Evolutionary conservation across 345 rosid genomes (phyloP), one percentile per base, ranked within the genome.

Genomic region (Odontarrhena argentea): DNA sequence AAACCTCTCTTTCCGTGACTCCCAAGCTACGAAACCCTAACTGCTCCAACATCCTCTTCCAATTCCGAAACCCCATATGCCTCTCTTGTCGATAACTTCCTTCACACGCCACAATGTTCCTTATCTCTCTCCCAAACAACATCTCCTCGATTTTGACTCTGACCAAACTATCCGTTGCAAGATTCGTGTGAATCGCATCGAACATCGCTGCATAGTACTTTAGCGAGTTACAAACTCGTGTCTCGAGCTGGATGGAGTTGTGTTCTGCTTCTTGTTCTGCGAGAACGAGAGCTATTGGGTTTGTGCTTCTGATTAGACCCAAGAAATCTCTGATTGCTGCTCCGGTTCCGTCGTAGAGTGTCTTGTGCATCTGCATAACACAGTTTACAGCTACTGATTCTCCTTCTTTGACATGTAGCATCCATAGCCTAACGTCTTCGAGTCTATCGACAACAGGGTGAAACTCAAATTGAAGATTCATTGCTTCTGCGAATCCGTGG

Each of bases 371-470:
- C 70, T 94, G 99, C 78, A 85, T 73, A 11, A 86, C 56, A 63
- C 99, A 91, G 69, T 88, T 94, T 18, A 91, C 84, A 1, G 89
- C 99, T 18, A 91, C 97, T 18, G 76, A 64, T 63, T 88, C 99
- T 13, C 80, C 84, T 74, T 88, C 99, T 81, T 88, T 94, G 68
- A 94, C 91, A 76, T 94, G 99, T 28, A 94, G 97, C 99, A 94
- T 94, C 99, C 99, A 94, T 68, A 94, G 70, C 76, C 99, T 85
- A 60, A 91, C 99, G 67, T 94, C 99, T 62, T 94, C 99, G 46
- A 94, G 78, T 67, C 97, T 80, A 75, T 94, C 99, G 36, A 94
- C 96, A 0, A 94, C 97, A 0, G 99, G 92, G 40, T 94, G 99
- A 59, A 94, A 94, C 87, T 91, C 96, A 26, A 94, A 94, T 14